These are phyloP conservation scores for Diutina siamensis DNA, from an alignment of 1,139 yeast species.

Conservation along the genomic window DNA sequence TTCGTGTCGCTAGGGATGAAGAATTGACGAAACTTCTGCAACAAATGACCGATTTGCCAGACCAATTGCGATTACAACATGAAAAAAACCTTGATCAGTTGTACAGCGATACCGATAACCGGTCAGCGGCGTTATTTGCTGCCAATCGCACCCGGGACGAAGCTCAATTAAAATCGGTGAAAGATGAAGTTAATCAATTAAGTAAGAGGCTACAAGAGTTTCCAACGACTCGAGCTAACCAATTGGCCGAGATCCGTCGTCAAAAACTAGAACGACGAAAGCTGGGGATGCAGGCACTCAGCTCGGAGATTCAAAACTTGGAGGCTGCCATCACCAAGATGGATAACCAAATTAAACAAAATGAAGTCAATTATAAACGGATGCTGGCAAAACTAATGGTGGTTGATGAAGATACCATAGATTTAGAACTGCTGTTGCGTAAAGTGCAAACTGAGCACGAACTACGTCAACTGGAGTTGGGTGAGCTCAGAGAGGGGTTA, in stretches of 20 bases:
- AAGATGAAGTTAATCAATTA: constrained; percentile 11
- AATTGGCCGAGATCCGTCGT: not conserved
- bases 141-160: constrained; percentile 18
- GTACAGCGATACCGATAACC: constrained; percentile 22
- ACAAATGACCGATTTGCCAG: not conserved
- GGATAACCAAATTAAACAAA: constrained; percentile 7
- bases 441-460: constrained; percentile 3
- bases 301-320: constrained; percentile 17
- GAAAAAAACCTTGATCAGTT: constrained; percentile 24
- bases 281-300: constrained; percentile 16
- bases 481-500: constrained; percentile 4
- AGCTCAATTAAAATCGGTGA: constrained; percentile 14
- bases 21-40: not conserved
- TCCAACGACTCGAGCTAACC: constrained; percentile 11
- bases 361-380: constrained; percentile 9
- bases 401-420: not conserved
- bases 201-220: constrained; percentile 10
- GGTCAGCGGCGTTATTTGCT: constrained; percentile 25
- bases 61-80: constrained; percentile 22
- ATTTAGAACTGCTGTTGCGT: constrained; percentile 1
- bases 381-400: constrained; percentile 6
- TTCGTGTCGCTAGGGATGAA: not conserved
- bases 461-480: constrained; percentile 4
- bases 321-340: constrained; percentile 9
- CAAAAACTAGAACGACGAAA: not conserved